phyloP scores from a whole-genome alignment of 2,329 filamentous ascomycete genomes.

The Epichloe scottii region DNA sequence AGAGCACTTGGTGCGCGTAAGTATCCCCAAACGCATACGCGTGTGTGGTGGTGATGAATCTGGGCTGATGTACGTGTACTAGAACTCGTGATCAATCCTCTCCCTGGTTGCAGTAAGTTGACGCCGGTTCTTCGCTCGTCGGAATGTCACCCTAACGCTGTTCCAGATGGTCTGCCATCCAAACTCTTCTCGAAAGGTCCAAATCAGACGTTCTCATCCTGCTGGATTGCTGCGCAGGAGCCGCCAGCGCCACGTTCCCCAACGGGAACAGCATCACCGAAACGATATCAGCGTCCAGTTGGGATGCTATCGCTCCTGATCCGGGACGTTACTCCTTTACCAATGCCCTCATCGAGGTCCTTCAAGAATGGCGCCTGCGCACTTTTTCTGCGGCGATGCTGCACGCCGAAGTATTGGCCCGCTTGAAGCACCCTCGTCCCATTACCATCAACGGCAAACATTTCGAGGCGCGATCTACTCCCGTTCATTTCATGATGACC shows the following conservation, averaged over 20 bases:
- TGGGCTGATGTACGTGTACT: neutral
- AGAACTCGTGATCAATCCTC: conserved; percentile 39
- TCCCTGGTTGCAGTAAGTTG: conserved; percentile 40
- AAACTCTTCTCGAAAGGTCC: conserved; percentile 44
- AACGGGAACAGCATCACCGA: conserved; percentile 47
- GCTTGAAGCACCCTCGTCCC: conserved; percentile 45
- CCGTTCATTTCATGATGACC: conserved; percentile 52
- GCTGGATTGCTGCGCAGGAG: conserved; percentile 47
- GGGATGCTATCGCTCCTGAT: conserved; percentile 48
- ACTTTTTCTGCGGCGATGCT: conserved; percentile 48
- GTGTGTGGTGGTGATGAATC: neutral
- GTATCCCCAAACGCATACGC: conserved; percentile 12
- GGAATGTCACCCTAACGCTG: neutral
- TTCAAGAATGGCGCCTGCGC: conserved; percentile 42
- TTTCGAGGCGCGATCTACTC: conserved; percentile 45
- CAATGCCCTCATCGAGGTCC: conserved; percentile 44
- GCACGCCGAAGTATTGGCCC: conserved; percentile 46
- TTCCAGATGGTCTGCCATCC: conserved; percentile 44
- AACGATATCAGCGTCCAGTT: conserved; percentile 49
- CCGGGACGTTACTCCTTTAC: conserved; percentile 49
- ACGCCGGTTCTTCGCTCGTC: neutral
- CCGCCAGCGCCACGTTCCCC: conserved; percentile 46
- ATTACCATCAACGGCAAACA: conserved; percentile 44
- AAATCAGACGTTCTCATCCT: conserved; percentile 45
- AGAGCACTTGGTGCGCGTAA: conserved; percentile 49